These are phyloP conservation scores for Penicillium sp. DNA, from an alignment of 2,329 filamentous ascomycete species.

Conservation along the genomic window DNA sequence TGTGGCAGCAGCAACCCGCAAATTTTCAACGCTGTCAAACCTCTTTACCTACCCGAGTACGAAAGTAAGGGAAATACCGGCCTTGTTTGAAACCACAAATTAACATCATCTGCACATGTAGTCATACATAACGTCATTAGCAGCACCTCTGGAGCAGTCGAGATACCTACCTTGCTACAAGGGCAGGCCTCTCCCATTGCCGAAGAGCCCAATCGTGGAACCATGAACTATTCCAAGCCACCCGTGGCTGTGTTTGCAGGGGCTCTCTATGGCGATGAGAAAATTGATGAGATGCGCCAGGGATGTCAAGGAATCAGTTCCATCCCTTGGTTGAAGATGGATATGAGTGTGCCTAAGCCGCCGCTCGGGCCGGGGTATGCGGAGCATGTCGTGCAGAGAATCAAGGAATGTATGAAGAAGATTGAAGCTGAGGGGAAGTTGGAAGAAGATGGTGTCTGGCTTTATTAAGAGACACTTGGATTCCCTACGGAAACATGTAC, in stretches of 20 bases:
- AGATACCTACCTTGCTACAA: not conserved
- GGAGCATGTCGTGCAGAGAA: slow-evolving; percentile 13
- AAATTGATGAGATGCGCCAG: slow-evolving; percentile 13
- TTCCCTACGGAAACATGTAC: too few relatives aligned
- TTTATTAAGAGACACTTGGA: not conserved
- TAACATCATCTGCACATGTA: not conserved
- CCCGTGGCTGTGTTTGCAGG: not conserved
- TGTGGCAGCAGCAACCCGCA: not conserved
- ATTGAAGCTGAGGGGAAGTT: slow-evolving; percentile 16
- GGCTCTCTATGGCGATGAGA: slow-evolving; percentile 11
- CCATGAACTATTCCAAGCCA: not conserved
- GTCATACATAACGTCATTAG: not conserved
- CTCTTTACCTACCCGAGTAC: not conserved
- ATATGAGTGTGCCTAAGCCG: slow-evolving; percentile 15
- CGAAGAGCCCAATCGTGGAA: not conserved
- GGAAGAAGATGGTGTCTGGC: slow-evolving; percentile 13
- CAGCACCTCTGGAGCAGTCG: not conserved
- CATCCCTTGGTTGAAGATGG: slow-evolving; percentile 19
- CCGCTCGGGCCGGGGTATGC: slow-evolving; percentile 18
- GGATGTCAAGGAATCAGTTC: slow-evolving; percentile 10
- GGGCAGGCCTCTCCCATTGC: not conserved
- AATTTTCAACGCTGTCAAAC: not conserved
- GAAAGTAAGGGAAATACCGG: too few relatives aligned
- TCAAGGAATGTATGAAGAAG: slow-evolving; percentile 14
- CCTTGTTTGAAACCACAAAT: too few relatives aligned